phyloP scores from a whole-genome alignment of 1,284 basidiomycete genomes.

The Malassezia globosa region DNA sequence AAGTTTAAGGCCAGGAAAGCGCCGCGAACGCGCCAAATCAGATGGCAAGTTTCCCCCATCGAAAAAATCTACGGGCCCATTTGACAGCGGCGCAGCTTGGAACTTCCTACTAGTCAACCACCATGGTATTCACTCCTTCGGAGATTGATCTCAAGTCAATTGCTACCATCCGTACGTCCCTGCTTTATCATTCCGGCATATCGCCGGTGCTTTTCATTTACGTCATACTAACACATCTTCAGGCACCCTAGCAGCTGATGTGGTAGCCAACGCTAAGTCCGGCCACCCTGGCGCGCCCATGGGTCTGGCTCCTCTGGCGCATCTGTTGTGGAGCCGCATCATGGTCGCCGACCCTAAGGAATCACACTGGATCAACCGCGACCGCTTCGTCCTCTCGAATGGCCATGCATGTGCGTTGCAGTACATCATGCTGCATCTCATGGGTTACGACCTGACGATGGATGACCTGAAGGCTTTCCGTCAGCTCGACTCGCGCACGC shows the following conservation, averaged over 20 bases:
- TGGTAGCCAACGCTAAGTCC: conserved; percentile 58
- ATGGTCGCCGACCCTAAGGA: conserved; percentile 15
- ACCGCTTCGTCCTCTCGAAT: conserved; percentile 59
- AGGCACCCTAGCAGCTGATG: conserved; percentile 36
- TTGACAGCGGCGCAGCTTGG: too few relatives aligned
- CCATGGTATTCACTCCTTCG: conserved; percentile 30
- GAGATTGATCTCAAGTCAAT: conserved; percentile 36
- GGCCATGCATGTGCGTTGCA: conserved; percentile 53
- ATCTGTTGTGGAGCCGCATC: conserved; percentile 65
- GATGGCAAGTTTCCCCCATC: too few relatives aligned
- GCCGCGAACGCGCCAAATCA: too few relatives aligned
- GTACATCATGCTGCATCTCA: conserved; percentile 69
- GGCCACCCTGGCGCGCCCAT: conserved; percentile 51
- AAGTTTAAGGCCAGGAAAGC: too few relatives aligned
- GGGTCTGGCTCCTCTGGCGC: conserved; percentile 74
- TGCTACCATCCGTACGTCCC: conserved; percentile 38
- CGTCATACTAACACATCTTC: not conserved
- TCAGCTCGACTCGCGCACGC: conserved; percentile 62
- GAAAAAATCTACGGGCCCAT: too few relatives aligned
- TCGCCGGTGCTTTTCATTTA: too few relatives aligned
- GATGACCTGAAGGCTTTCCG: conserved; percentile 62
- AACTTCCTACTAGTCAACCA: too few relatives aligned
- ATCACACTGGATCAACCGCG: conserved; percentile 32
- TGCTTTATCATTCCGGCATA: too few relatives aligned
- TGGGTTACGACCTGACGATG: conserved; percentile 65